Evolutionary conservation across 202 grass and related monocot genomes (phyloP), one percentile per base, ranked within the genome.

Genomic region (Eragrostis tef): DNA sequence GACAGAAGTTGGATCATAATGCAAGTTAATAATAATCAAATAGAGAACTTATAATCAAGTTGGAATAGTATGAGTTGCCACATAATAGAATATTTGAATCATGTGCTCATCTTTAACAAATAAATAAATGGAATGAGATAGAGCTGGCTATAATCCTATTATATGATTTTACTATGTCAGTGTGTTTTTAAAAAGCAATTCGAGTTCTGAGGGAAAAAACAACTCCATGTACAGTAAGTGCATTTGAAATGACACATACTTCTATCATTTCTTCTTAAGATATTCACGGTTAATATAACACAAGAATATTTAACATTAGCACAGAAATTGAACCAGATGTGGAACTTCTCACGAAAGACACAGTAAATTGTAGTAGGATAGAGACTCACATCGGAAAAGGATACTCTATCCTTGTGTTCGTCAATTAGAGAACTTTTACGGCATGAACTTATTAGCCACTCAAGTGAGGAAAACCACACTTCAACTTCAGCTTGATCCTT

Each of bases 401-500:
- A 83, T 64, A 88, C 26, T 75, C 84, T 84, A 81, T 97, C 91
- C 34, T 81, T 87, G 58, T 72, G 86, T 56, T 64, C 86, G 72
- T 83, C 86, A 76, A 21, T 73, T 42, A 29, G 78, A 77, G 83
- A 65, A 89, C 83, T 84, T 83, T 64, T 80, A 64, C 6, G 88
- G 67, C 74, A 71, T 81, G 88, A 84, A 45, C 62, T 92, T 79
- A 94, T 89, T 58, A 94, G 74, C 81, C 86, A 29, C 54, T 89
- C 84, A 83, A 94, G 86, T 56, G 87, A 87, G 41, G 84, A 87
- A 92, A 94, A 85, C 91, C 91, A 97, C 73, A 92, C 85, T 82
- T 97, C 89, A 72, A 93, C 75, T 77, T 97, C 94, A 68, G 73
- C 73, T 92, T 97, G 94, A 87, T 97, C 94, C 82, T 92, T 97